Conservation (phyloP, 2,329 filamentous ascomycete species). For the Botryotinia convoluta region DNA sequence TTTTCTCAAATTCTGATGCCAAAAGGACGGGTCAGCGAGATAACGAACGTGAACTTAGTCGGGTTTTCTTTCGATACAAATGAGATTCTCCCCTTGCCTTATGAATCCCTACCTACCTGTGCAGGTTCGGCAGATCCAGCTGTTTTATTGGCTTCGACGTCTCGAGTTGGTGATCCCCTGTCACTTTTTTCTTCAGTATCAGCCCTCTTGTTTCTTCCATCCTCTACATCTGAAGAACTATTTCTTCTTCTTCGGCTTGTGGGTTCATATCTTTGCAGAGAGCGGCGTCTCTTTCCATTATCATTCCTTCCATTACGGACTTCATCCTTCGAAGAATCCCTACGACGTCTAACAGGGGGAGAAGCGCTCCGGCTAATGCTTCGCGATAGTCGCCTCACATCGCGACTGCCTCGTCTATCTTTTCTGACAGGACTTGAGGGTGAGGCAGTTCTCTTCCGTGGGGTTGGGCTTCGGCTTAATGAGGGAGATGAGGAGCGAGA, state of each 20-base stretch:
- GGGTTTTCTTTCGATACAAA: conserved; percentile 21
- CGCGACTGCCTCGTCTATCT: conserved; percentile 28
- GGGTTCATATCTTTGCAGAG: conserved; percentile 39
- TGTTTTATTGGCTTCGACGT: conserved; percentile 28
- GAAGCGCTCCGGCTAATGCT: conserved; percentile 39
- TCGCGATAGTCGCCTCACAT: conserved; percentile 39
- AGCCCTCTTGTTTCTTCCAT: conserved; percentile 53
- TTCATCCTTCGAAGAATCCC: conserved; percentile 28
- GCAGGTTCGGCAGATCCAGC: conserved; percentile 35
- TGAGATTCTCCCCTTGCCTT: conserved; percentile 29
- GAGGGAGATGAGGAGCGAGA: conserved; percentile 36
- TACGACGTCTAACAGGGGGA: conserved; percentile 35
- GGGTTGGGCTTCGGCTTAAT: conserved; percentile 31
- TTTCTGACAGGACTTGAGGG: conserved; percentile 32
- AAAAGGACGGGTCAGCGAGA: conserved; percentile 39
- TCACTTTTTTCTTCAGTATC: conserved; percentile 53
- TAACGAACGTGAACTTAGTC: conserved; percentile 23
- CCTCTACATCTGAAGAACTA: conserved; percentile 47
- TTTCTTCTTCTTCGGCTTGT: conserved; percentile 47
- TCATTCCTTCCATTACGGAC: conserved; percentile 33
- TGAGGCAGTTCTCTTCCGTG: conserved; percentile 21
- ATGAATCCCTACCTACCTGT: conserved; percentile 45
- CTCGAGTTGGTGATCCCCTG: conserved; percentile 32
- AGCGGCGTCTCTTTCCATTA: conserved; percentile 37
- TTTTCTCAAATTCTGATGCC: conserved; percentile 37